A percentile compares a stretch with the other conserved stretches of the same genome.
These are phyloP conservation scores for Pyrus bretschneideri DNA, from an alignment of 306 rosid species.

Conservation along the genomic window DNA sequence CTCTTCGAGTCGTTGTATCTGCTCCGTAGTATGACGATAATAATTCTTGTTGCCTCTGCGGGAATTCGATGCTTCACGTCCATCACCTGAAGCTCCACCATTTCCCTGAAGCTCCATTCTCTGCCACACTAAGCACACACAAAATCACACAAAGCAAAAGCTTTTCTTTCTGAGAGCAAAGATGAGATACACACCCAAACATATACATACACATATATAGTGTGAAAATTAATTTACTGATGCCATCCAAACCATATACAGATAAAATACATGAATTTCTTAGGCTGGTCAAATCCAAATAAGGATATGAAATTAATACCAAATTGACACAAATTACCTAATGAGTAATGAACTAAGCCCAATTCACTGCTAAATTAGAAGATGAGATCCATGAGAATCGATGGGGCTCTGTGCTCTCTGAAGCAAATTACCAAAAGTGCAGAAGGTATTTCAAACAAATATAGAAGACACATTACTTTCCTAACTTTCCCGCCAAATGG, in stretches of 20 bases:
- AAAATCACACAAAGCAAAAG: neutral
- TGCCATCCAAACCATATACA: neutral
- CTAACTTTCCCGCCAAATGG: neutral
- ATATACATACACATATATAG: neutral
- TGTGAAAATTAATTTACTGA: neutral
- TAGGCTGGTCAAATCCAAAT: neutral
- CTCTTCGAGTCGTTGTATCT: conserved; percentile 53
- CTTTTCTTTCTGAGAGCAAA: neutral
- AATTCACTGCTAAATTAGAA: neutral
- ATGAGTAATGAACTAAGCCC: neutral
- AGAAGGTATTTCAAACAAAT: neutral
- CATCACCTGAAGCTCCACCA: conserved; percentile 32
- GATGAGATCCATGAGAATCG: neutral
- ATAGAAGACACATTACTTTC: neutral
- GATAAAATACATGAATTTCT: neutral
- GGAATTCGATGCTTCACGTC: conserved; percentile 19
- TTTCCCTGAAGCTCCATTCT: conserved; percentile 31
- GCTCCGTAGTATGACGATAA: conserved; percentile 43
- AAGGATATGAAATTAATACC: neutral
- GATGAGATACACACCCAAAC: neutral
- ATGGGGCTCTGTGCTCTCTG: neutral
- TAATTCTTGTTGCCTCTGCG: conserved; percentile 19
- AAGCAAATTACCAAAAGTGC: neutral
- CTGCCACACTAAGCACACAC: neutral
- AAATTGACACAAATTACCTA: neutral